phyloP scores from a whole-genome alignment of 2,329 filamentous ascomycete genomes.

The Metarhizium humberi region DNA sequence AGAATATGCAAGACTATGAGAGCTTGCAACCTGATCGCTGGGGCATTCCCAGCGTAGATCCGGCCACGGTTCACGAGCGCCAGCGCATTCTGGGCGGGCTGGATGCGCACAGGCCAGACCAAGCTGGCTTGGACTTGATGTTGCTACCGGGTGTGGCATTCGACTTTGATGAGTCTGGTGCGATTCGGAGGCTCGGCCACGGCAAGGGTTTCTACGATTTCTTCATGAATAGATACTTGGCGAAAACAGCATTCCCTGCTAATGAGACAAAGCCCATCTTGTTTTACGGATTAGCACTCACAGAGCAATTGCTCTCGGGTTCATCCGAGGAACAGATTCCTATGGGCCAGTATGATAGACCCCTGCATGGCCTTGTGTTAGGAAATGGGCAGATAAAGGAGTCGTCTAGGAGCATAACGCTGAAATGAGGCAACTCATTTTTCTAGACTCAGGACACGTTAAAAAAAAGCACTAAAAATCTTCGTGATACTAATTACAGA shows the following conservation, averaged over 20 bases:
- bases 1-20: conserved; percentile 67
- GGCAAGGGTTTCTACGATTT: conserved; percentile 96
- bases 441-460: too few relatives aligned
- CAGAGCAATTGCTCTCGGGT: conserved; percentile 67
- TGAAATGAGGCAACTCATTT: background rate
- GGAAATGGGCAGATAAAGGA: conserved; percentile 54
- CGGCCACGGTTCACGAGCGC: conserved; percentile 53
- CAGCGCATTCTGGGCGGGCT: conserved; percentile 64
- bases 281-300: conserved; percentile 70
- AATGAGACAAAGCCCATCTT: conserved; percentile 30
- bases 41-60: conserved; percentile 84
- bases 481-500: too few relatives aligned
- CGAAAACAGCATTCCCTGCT: conserved; percentile 29
- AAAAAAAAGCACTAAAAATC: too few relatives aligned
- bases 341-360: conserved; percentile 67
- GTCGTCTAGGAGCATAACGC: conserved; percentile 4
- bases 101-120: conserved; percentile 32
- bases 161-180: conserved; percentile 48
- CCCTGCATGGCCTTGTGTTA: conserved; percentile 67
- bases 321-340: conserved; percentile 57
- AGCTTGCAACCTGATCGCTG: conserved; percentile 70
- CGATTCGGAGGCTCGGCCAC: conserved; percentile 73
- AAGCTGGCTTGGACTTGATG: conserved; percentile 65
- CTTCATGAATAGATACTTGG: conserved; percentile 68
- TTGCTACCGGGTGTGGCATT: conserved; percentile 92